These are phyloP conservation scores for Hymenoscyphus fraxineus DNA, from an alignment of 2,329 filamentous ascomycete species.

Conservation along the genomic window DNA sequence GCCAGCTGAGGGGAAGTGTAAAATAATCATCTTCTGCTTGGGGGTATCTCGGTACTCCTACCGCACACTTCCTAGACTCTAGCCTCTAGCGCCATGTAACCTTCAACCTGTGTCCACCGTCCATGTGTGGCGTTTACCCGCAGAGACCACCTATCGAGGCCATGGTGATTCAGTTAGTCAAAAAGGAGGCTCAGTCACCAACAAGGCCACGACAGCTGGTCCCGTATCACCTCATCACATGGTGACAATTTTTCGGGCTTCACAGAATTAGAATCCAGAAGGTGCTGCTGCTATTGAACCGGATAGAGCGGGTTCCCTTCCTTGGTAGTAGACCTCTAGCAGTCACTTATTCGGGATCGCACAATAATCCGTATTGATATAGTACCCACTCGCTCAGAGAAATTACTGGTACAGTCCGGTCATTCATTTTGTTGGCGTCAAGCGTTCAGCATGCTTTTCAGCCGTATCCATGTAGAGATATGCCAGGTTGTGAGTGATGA, in stretches of 20 bases:
- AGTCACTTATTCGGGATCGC: background rate
- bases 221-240: slow-evolving; percentile 1
- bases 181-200: slow-evolving; percentile 5
- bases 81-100: too few species aligned
- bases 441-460: background rate
- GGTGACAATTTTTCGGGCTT: background rate
- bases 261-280: background rate
- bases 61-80: too few species aligned
- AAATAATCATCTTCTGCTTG: background rate
- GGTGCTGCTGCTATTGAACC: background rate
- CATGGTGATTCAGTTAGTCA: background rate
- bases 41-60: background rate
- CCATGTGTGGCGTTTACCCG: background rate
- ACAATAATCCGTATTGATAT: background rate
- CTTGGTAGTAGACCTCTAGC: background rate
- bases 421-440: background rate
- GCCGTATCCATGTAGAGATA: background rate
- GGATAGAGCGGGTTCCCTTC: background rate
- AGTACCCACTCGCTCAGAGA: background rate
- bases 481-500: background rate
- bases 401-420: background rate
- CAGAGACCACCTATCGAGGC: background rate
- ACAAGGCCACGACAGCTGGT: background rate
- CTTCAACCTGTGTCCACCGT: background rate
- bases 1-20: background rate